Conservation (phyloP, 148 eudicot genomes). For the Chenopodium suecicum region DNA sequence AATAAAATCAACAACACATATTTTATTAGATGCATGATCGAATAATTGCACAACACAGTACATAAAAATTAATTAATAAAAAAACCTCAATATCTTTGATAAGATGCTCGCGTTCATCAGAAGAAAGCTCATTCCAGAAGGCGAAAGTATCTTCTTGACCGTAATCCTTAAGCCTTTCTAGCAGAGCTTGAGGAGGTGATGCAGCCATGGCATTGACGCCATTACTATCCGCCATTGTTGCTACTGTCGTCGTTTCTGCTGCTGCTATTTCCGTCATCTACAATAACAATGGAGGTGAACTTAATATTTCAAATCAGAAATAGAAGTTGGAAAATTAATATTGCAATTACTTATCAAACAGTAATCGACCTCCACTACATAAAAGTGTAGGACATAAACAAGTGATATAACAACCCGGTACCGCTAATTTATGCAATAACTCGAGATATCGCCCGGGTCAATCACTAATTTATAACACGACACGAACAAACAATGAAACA, state of each 20-base stretch:
- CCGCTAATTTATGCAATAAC: too few species aligned
- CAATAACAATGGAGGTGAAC: background rate
- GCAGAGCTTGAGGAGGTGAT: conserved; percentile 60
- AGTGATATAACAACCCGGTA: too few species aligned
- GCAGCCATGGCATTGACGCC: background rate
- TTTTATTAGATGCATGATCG: background rate
- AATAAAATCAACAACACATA: background rate
- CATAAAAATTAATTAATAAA: background rate
- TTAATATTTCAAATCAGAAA: too few species aligned
- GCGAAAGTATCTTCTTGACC: conserved; percentile 90
- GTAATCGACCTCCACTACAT: too few species aligned
- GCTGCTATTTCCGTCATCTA: background rate
- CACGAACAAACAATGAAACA: too few species aligned
- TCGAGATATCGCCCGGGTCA: too few species aligned
- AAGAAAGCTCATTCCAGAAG: conserved; percentile 84
- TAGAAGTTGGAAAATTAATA: too few species aligned
- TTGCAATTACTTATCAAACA: too few species aligned
- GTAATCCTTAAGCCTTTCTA: conserved; percentile 91
- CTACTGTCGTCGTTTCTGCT: too few species aligned
- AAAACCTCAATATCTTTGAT: conserved; percentile 77
- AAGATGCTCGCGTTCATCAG: conserved; percentile 60
- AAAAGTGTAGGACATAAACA: too few species aligned
- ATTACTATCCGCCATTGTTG: background rate
- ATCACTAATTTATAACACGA: too few species aligned
- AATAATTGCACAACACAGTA: background rate